These are phyloP conservation scores for Dothideomycetidae sp. DNA, from an alignment of 2,329 filamentous ascomycete species.

Conservation along the genomic window DNA sequence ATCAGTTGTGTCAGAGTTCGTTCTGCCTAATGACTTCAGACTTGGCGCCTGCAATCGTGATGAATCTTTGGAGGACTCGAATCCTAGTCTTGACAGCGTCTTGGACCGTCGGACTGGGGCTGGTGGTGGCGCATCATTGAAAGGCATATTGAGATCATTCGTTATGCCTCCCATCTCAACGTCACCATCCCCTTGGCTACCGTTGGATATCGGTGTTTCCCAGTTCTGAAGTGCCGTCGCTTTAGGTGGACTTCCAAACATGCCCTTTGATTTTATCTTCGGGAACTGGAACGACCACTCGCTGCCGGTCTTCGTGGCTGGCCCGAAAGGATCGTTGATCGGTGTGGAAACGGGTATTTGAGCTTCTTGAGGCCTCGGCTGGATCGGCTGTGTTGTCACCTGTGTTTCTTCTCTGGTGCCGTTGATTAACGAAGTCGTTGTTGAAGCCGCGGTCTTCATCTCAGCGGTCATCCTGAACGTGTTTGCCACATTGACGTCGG, in stretches of 20 bases:
- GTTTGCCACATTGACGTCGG: constrained; percentile 65
- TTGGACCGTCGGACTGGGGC: constrained; percentile 32
- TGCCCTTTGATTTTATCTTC: constrained; percentile 12
- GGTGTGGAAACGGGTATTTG: constrained; percentile 18
- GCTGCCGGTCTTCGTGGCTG: constrained; percentile 13
- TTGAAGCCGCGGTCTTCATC: constrained; percentile 37
- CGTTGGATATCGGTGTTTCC: constrained; percentile 35
- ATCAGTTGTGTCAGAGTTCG: constrained; percentile 27
- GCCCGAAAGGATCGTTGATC: constrained; percentile 32
- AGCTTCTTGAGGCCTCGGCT: neutral
- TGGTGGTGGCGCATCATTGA: constrained; percentile 30
- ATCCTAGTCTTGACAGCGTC: constrained; percentile 21
- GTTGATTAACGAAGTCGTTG: constrained; percentile 15
- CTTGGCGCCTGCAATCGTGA: constrained; percentile 27
- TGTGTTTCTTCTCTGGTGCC: neutral
- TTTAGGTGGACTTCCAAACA: constrained; percentile 11
- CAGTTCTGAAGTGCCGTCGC: constrained; percentile 12
- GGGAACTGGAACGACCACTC: constrained; percentile 11
- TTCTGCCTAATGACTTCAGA: constrained; percentile 23
- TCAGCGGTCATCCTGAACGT: constrained; percentile 67
- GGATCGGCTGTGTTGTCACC: neutral
- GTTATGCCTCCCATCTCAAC: constrained; percentile 21
- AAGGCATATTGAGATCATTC: constrained; percentile 11
- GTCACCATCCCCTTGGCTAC: constrained; percentile 30
- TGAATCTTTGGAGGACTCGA: constrained; percentile 20